phyloP scores from a whole-genome alignment of 192 early-diverging fungal genomes.

The Linnemannia elongata region DNA sequence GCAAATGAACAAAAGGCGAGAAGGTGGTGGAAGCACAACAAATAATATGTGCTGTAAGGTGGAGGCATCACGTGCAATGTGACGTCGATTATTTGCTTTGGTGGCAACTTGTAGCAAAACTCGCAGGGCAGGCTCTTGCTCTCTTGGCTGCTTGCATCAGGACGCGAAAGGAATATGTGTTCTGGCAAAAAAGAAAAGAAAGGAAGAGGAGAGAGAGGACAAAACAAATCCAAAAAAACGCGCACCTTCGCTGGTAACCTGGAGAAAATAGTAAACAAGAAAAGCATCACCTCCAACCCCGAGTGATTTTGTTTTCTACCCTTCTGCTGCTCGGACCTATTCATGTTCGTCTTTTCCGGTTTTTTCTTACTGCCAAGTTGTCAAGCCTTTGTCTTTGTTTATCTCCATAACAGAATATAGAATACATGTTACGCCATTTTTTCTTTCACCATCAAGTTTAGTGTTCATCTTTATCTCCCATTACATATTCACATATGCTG shows the following conservation, averaged over 20 bases:
- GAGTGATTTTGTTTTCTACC: neutral
- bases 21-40: neutral
- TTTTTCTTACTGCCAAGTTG: neutral
- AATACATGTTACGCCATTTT: neutral
- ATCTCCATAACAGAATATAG: too few species aligned
- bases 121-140: too few species aligned
- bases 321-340: neutral
- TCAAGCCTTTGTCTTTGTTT: neutral
- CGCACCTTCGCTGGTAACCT: neutral
- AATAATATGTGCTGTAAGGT: neutral
- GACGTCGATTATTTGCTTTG: neutral
- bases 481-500: too few species aligned
- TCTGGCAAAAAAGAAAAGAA: too few species aligned
- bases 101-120: too few species aligned
- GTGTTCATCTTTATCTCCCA: neutral
- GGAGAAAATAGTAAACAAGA: neutral
- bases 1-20: neutral
- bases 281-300: neutral
- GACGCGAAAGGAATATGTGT: too few species aligned
- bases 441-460: neutral
- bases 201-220: too few species aligned
- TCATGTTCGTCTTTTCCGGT: neutral
- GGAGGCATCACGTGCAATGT: neutral
- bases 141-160: too few species aligned
- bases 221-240: neutral